These are phyloP conservation scores for Fragaria ananassa DNA, from an alignment of 306 rosid genomes.

Conservation along the genomic window DNA sequence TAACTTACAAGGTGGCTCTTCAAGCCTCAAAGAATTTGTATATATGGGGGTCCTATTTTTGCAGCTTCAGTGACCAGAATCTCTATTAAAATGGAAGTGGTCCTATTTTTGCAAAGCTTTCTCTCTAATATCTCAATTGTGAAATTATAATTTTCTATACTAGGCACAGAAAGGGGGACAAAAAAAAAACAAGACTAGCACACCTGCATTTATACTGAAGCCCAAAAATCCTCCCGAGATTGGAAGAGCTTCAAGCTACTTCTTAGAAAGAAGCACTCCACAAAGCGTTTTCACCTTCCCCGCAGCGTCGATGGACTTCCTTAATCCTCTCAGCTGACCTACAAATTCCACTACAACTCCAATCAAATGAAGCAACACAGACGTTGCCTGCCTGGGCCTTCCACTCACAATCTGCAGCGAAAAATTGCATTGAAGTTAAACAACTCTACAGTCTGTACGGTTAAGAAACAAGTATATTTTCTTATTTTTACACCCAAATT, in stretches of 20 bases:
- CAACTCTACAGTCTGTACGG: constrained; percentile 8
- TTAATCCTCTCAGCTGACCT: constrained; percentile 90
- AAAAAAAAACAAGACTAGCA: constrained; percentile 19
- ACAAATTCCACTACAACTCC: constrained; percentile 99
- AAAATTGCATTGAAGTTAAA: constrained; percentile 12
- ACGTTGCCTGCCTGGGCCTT: constrained; percentile 98
- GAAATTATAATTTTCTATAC: constrained; percentile 42
- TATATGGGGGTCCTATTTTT: constrained; percentile 35
- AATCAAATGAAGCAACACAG: constrained; percentile 96
- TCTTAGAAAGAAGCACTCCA: constrained; percentile 86
- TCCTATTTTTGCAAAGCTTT: constrained; percentile 40
- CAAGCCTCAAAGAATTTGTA: constrained; percentile 71
- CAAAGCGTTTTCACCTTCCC: constrained; percentile 85
- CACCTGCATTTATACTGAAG: constrained; percentile 25
- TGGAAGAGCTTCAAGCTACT: constrained; percentile 46
- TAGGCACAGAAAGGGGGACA: constrained; percentile 21
- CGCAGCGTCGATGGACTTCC: constrained; percentile 93
- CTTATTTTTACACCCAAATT: neutral
- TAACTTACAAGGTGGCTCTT: constrained; percentile 57
- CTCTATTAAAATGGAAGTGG: constrained; percentile 67
- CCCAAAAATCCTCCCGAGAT: constrained; percentile 53
- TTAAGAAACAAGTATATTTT: neutral
- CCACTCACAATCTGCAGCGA: constrained; percentile 95
- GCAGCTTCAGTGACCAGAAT: constrained; percentile 64
- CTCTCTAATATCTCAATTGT: constrained; percentile 23